Percentiles rank a stretch among this genome's conserved stretches.
Conservation (phyloP, 306 rosid genomes). For the Lagenaria siceraria region DNA sequence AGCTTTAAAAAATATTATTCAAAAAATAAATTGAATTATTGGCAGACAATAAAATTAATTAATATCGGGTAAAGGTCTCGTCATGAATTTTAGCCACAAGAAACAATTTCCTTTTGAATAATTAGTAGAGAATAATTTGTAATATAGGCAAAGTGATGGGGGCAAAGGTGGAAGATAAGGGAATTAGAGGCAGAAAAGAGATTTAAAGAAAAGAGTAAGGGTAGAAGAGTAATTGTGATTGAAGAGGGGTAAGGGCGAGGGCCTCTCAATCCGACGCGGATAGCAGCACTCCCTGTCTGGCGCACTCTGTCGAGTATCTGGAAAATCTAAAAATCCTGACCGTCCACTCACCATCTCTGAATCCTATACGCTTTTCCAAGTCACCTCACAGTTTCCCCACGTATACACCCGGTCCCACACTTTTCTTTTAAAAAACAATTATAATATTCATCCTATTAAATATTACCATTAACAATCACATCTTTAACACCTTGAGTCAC, state of each 20-base stretch:
- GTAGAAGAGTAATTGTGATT: neutral
- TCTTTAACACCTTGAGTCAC: too few relatives aligned
- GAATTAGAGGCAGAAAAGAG: neutral
- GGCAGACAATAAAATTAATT: neutral
- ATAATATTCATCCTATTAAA: too few relatives aligned
- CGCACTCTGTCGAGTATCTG: constrained; percentile 1
- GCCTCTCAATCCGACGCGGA: constrained; percentile 10
- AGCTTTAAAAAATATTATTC: neutral
- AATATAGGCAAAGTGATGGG: neutral
- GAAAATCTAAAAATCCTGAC: neutral
- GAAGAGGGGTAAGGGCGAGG: neutral
- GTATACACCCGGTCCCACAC: constrained; percentile 1
- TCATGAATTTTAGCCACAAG: neutral
- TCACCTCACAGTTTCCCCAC: constrained; percentile 3
- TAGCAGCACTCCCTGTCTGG: constrained; percentile 8
- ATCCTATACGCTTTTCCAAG: constrained; percentile 3
- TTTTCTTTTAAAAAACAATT: neutral
- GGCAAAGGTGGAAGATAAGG: neutral
- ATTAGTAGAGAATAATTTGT: neutral
- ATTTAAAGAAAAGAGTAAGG: neutral
- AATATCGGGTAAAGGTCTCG: neutral
- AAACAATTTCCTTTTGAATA: neutral
- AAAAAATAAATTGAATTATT: neutral
- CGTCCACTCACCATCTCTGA: constrained; percentile 8
- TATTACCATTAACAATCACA: too few relatives aligned